Conservation (phyloP, 2,329 filamentous ascomycete genomes). For the Onygenales sp. region DNA sequence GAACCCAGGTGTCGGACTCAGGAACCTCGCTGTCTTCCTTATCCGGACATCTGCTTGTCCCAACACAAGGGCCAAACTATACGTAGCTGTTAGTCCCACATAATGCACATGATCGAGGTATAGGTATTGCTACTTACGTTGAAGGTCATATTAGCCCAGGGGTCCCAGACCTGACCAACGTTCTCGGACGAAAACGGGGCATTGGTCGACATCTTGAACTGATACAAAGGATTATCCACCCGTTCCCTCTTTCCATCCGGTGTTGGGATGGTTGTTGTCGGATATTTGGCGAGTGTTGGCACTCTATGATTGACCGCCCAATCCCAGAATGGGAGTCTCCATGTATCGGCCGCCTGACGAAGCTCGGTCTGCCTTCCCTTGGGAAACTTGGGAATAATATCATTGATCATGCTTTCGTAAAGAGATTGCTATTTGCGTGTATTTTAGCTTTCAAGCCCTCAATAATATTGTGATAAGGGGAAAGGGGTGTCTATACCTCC, state of each 20-base stretch:
- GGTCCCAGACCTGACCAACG: slow-evolving; percentile 3
- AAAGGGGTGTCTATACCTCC: slow-evolving; percentile 34
- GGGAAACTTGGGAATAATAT: slow-evolving; percentile 29
- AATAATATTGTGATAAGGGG: background rate
- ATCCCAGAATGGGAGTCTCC: slow-evolving; percentile 45
- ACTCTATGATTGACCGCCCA: slow-evolving; percentile 27
- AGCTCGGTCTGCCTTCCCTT: slow-evolving; percentile 38
- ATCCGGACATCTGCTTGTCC: slow-evolving; percentile 10
- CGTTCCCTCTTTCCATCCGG: slow-evolving; percentile 25
- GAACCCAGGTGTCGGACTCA: slow-evolving; percentile 9
- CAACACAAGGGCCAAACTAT: slow-evolving; percentile 12
- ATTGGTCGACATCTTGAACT: slow-evolving; percentile 28
- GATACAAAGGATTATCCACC: slow-evolving; percentile 38
- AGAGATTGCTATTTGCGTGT: slow-evolving; percentile 25
- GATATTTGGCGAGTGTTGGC: slow-evolving; percentile 20
- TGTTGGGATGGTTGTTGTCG: slow-evolving; percentile 25
- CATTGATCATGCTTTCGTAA: slow-evolving; percentile 24
- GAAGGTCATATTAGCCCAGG: slow-evolving; percentile 5
- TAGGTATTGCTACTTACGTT: background rate
- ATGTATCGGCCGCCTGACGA: slow-evolving; percentile 25
- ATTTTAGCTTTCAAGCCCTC: background rate
- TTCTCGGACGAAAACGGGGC: slow-evolving; percentile 9
- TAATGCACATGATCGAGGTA: background rate
- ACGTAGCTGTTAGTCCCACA: background rate
- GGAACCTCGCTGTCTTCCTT: slow-evolving; percentile 16